These are phyloP conservation scores for Epichloe sibirici DNA, from an alignment of 2,329 filamentous ascomycete species.

Conservation along the genomic window DNA sequence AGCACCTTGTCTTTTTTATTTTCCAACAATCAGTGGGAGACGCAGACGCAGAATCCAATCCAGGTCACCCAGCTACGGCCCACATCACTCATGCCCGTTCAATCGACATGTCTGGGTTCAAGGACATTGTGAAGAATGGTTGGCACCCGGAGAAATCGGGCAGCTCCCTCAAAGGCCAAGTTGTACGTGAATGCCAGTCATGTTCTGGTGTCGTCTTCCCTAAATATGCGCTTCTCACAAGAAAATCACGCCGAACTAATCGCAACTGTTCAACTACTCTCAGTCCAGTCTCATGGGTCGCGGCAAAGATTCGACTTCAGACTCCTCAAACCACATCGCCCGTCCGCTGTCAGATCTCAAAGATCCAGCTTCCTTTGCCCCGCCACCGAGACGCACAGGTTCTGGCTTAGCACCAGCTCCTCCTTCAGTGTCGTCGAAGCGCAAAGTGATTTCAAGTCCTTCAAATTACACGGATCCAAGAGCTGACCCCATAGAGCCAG, in stretches of 20 bases:
- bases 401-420: constrained; percentile 22
- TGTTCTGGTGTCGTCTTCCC: constrained; percentile 3
- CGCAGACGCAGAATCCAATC: too few species aligned
- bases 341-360: constrained; percentile 57
- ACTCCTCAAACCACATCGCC: constrained; percentile 25
- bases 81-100: background rate
- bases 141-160: constrained; percentile 37
- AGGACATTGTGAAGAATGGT: constrained; percentile 36
- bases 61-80: background rate
- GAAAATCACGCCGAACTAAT: background rate
- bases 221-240: constrained; percentile 1
- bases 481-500: constrained; percentile 8
- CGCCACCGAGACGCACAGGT: constrained; percentile 55
- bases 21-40: background rate
- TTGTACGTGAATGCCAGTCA: constrained; percentile 25
- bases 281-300: constrained; percentile 36
- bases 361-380: constrained; percentile 67
- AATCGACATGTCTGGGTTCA: constrained; percentile 31
- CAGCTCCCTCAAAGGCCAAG: constrained; percentile 23
- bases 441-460: constrained; percentile 18
- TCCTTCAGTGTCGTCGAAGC: constrained; percentile 9
- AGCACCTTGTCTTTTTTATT: background rate
- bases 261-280: background rate
- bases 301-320: constrained; percentile 17
- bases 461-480: constrained; percentile 23